Percentiles rank a stretch among this genome's conserved stretches.
Conservation (phyloP, 768 basidiomycete species). For the Psilocybe tampanensis region DNA sequence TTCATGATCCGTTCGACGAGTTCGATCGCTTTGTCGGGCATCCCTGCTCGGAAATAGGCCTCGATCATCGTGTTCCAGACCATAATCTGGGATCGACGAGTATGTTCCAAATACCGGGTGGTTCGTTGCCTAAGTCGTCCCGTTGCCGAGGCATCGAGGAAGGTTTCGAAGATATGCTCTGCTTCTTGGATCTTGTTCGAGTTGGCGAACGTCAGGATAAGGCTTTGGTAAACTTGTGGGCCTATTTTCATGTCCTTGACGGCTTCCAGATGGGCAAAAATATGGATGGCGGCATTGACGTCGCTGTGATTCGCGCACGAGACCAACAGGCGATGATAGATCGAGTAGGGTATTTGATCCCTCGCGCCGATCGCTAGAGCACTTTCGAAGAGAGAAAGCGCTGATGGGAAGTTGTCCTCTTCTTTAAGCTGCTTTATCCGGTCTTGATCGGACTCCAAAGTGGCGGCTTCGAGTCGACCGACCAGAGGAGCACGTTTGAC, state of each 20-base stretch:
- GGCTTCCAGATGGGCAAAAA: conserved; percentile 66
- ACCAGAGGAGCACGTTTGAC: conserved; percentile 35
- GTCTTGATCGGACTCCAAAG: conserved; percentile 31
- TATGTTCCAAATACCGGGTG: conserved; percentile 3
- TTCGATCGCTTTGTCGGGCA: conserved; percentile 63
- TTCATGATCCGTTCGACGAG: conserved; percentile 76
- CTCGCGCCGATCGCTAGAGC: conserved; percentile 41
- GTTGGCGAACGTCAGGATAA: conserved; percentile 62
- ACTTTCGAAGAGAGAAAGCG: conserved; percentile 73
- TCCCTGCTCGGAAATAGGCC: conserved; percentile 65
- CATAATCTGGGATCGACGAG: conserved; percentile 40
- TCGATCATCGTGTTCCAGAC: conserved; percentile 81
- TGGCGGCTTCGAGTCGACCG: conserved; percentile 21
- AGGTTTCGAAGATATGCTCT: conserved; percentile 67
- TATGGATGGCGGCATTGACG: conserved; percentile 59
- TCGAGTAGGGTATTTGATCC: conserved; percentile 30
- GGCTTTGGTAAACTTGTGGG: conserved; percentile 44
- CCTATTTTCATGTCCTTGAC: conserved; percentile 28
- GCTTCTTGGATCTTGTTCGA: conserved; percentile 48
- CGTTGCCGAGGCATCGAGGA: conserved; percentile 40
- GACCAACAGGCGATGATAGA: conserved; percentile 61
- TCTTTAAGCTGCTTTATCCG: conserved; percentile 46
- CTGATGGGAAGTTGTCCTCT: conserved; percentile 74
- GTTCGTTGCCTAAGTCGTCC: conserved; percentile 39
- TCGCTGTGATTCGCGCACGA: conserved; percentile 61